phyloP scores from a whole-genome alignment of 2,329 filamentous ascomycete species.

The Fusarium goolgardi region DNA sequence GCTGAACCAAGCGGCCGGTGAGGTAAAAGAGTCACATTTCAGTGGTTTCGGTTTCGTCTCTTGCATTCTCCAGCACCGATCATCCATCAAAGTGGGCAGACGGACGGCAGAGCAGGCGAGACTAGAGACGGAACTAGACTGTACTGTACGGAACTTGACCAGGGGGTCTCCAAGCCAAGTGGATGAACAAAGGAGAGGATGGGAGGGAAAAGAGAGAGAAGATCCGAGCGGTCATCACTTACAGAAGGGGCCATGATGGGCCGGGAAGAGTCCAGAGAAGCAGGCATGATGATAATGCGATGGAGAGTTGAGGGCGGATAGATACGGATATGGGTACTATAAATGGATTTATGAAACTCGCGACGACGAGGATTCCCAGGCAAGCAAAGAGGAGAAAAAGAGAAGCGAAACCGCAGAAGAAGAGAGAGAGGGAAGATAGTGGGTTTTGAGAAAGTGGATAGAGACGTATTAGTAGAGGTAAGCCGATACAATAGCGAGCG shows the following conservation, averaged over 20 bases:
- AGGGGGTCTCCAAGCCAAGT: constrained; percentile 11
- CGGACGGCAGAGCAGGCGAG: constrained; percentile 9
- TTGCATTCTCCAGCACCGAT: constrained; percentile 16
- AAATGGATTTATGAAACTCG: constrained; percentile 25
- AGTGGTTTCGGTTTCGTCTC: constrained; percentile 14
- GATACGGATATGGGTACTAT: constrained; percentile 8
- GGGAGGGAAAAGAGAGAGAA: constrained; percentile 17
- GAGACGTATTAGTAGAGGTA: constrained; percentile 10
- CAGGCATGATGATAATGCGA: constrained; percentile 59
- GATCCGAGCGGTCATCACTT: constrained; percentile 53
- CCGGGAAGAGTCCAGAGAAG: constrained; percentile 69
- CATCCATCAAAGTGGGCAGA: constrained; percentile 35
- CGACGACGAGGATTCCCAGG: constrained; percentile 17
- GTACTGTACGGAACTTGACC: constrained; percentile 23
- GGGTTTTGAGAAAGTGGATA: constrained; percentile 26
- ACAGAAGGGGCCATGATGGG: constrained; percentile 73
- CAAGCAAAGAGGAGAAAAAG: constrained; percentile 15
- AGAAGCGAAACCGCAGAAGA: constrained; percentile 5
- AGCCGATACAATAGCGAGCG: constrained; percentile 12
- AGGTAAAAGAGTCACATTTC: constrained; percentile 35
- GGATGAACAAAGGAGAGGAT: constrained; percentile 11
- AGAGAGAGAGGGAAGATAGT: constrained; percentile 12
- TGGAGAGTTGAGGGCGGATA: constrained; percentile 21
- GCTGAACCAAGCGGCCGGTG: constrained; percentile 35
- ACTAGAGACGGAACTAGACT: constrained; percentile 35